phyloP scores from a whole-genome alignment of 441 rosid species.

The Syzygium malaccense region DNA sequence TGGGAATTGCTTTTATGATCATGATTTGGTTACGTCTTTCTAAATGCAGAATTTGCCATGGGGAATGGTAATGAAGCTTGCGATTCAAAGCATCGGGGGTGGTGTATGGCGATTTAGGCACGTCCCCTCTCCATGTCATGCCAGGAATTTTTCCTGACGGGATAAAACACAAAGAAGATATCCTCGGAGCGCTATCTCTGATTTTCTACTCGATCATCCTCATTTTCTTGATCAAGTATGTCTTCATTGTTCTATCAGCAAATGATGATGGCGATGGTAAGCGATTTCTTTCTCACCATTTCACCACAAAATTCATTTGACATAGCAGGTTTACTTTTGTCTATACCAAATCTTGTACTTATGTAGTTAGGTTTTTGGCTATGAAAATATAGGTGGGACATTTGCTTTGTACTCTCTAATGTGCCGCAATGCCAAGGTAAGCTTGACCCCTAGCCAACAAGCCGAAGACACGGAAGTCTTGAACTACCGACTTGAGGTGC shows the following conservation, averaged over 20 bases:
- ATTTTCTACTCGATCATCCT: conserved; percentile 29
- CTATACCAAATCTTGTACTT: not conserved
- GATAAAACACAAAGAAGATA: conserved; percentile 18
- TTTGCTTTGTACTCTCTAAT: conserved; percentile 31
- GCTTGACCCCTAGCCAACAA: conserved; percentile 16
- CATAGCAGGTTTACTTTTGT: not conserved
- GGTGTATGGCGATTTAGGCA: conserved; percentile 29
- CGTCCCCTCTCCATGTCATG: conserved; percentile 24
- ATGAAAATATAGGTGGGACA: conserved; percentile 20
- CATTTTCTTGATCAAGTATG: conserved; percentile 28
- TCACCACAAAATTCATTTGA: not conserved
- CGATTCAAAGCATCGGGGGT: conserved; percentile 36
- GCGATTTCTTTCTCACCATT: not conserved
- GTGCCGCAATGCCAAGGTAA: conserved; percentile 20
- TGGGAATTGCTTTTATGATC: not conserved
- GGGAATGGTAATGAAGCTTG: not conserved
- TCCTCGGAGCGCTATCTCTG: conserved; percentile 23
- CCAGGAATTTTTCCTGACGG: conserved; percentile 17
- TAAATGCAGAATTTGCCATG: not conserved
- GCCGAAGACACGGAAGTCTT: conserved; percentile 14
- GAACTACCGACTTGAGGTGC: conserved; percentile 1
- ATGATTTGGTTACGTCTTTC: not conserved
- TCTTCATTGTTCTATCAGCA: conserved; percentile 26
- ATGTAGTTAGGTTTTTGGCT: not conserved
- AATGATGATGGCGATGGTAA: conserved; percentile 33